These are phyloP conservation scores for Aspergillus flavus DNA, from an alignment of 2,329 filamentous ascomycete genomes.

Conservation along the genomic window DNA sequence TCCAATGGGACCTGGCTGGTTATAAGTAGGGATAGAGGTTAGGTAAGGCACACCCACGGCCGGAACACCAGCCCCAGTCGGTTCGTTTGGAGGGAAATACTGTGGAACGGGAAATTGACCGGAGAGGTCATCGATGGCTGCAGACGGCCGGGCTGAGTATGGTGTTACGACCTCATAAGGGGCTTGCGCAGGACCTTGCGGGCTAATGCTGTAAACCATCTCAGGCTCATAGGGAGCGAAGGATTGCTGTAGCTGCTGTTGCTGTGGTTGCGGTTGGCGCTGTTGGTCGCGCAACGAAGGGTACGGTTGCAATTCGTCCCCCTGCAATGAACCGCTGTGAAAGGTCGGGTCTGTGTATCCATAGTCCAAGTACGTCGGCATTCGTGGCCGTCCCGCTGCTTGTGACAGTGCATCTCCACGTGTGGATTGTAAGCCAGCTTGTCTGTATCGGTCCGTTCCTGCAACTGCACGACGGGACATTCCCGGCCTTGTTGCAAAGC, in stretches of 20 bases:
- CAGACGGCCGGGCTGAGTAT: constrained; percentile 74
- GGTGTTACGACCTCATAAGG: constrained; percentile 74
- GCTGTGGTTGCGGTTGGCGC: constrained; percentile 58
- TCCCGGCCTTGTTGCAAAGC: constrained; percentile 55
- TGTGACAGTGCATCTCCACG: constrained; percentile 42
- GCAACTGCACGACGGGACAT: constrained; percentile 54
- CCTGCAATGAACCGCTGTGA: constrained; percentile 49
- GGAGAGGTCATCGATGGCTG: constrained; percentile 75
- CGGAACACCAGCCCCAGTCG: constrained; percentile 63
- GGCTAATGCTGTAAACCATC: constrained; percentile 79
- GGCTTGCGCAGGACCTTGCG: constrained; percentile 61
- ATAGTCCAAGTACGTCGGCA: constrained; percentile 52
- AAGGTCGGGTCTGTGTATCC: constrained; percentile 59
- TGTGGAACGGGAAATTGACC: constrained; percentile 69
- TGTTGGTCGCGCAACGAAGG: constrained; percentile 61
- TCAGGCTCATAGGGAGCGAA: constrained; percentile 61
- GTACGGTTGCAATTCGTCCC: constrained; percentile 61
- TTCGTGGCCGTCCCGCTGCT: constrained; percentile 36
- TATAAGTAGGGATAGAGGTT: constrained; percentile 63
- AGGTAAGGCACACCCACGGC: constrained; percentile 63
- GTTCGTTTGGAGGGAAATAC: constrained; percentile 71
- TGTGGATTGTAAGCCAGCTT: constrained; percentile 32
- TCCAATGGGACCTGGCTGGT: constrained; percentile 62
- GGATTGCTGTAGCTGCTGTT: constrained; percentile 56
- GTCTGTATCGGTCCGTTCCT: constrained; percentile 48